Base-by-base conservation (phyloP, 208 protist species). In the Acanthamoeba royreba region DNA sequence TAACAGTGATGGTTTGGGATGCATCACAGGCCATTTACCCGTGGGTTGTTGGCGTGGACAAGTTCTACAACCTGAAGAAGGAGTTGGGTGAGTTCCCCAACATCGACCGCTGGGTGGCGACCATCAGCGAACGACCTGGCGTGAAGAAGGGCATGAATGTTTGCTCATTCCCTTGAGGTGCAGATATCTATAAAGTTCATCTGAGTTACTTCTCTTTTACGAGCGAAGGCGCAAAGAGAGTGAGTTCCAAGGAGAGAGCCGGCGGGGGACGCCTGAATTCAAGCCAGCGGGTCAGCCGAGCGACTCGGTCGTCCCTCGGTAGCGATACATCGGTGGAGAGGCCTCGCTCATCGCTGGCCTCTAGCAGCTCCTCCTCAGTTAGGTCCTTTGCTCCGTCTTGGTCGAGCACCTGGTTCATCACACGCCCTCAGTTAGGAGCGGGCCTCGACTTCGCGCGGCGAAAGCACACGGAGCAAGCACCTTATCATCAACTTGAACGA, bases 121-220 rank as follows among this genome's bases (percentile, higher is more conserved):
- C 58, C 69, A 58, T 96, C 13, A 38, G 22, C 43, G 52, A 91
- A 22, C 69, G 95, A n/a, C 95, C 94, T 35, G 95, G 94, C 42
- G 77, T 96, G 15, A 49, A 96, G 58, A 93, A 79, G 35, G 95
- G 94, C 49, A 43, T 96, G 69, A 91, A 2, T 5, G 94, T 96
- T 33, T 94, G 88, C 25, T 17, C 55, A 11, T 92, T 92, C 49
- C 55, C 55, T 31, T 28, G 55, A 28, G n/a, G 35, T 9, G 55
- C 13, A 9, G 55, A 28, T 25, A 38, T 28, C 55, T 66, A 4
- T 66, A 13, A 0, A 38, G n/a, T 66, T 15, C 17, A 66, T 28
- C 35, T 66, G 55, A 25, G 0, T 0, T 0, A 9, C n/a, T 0
- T 66, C n/a, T 2, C 4, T 19, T 13, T 43, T 9, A 4, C 69